These are phyloP conservation scores for Rosellinia necatrix DNA, from an alignment of 2,329 filamentous ascomycete genomes.

Conservation along the genomic window DNA sequence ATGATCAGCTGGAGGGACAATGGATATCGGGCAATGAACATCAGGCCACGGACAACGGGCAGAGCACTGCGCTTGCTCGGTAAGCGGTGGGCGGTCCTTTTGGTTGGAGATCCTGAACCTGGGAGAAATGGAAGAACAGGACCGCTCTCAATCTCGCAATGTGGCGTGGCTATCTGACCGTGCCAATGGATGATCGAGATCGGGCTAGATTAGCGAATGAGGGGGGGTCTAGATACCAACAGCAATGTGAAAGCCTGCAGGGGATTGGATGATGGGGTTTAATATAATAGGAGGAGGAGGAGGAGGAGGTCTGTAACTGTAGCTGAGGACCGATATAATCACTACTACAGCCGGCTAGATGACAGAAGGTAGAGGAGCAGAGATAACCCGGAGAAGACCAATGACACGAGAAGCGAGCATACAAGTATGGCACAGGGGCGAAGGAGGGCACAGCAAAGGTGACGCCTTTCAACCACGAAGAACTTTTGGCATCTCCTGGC, in stretches of 20 bases:
- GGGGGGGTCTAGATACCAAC: background rate
- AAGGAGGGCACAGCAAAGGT: slow-evolving; percentile 4
- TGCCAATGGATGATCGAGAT: background rate
- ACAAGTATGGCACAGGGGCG: slow-evolving; percentile 1
- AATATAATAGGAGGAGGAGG: background rate
- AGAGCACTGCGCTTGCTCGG: slow-evolving; percentile 25
- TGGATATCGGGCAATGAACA: slow-evolving; percentile 33
- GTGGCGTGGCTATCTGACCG: background rate
- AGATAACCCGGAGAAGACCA: slow-evolving; percentile 13
- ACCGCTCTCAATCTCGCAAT: background rate
- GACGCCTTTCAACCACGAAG: slow-evolving; percentile 19
- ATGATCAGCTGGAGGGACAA: slow-evolving; percentile 29
- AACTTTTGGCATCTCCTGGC: slow-evolving; percentile 10
- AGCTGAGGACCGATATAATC: slow-evolving; percentile 9
- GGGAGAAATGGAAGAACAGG: background rate
- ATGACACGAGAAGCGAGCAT: background rate
- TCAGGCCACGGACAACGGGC: slow-evolving; percentile 36
- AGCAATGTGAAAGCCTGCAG: background rate
- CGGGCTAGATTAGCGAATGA: background rate
- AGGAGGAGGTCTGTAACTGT: slow-evolving; percentile 5
- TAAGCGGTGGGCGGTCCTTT: slow-evolving; percentile 15
- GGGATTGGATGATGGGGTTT: background rate
- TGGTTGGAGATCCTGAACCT: background rate
- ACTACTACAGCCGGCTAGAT: background rate
- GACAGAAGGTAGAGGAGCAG: slow-evolving; percentile 5